Percentiles rank a stretch among this genome's conserved stretches.
Evolutionary conservation across 768 basidiomycete genomes (phyloP).

Genomic region (Clitopilus hobsonii): DNA sequence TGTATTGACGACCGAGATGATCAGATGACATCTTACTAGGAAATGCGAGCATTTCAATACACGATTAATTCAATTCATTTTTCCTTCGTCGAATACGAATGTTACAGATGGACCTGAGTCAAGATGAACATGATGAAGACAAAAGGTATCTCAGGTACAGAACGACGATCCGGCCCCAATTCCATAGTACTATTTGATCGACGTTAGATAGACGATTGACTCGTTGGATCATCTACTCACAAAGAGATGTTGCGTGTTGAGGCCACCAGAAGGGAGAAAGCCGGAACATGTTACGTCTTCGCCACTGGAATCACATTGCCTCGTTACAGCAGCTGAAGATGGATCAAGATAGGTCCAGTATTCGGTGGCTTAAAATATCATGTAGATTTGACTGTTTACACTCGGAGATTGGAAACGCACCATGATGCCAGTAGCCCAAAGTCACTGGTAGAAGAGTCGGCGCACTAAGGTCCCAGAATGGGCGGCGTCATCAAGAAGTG

Average conservation of each 20-base stretch:
- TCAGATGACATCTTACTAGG: too few species aligned
- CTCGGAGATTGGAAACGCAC: not conserved
- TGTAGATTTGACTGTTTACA: too few species aligned
- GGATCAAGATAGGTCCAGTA: slow-evolving; percentile 22
- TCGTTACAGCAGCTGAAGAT: slow-evolving; percentile 14
- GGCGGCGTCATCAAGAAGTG: not conserved
- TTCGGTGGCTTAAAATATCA: slow-evolving; percentile 14
- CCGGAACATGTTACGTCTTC: slow-evolving; percentile 23
- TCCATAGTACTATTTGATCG: not conserved
- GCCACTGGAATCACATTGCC: slow-evolving; percentile 16
- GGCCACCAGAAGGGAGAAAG: slow-evolving; percentile 16
- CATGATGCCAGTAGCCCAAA: slow-evolving; percentile 11
- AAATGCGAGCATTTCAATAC: too few species aligned
- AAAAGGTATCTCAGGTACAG: not conserved
- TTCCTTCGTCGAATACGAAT: too few species aligned
- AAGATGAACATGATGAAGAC: not conserved
- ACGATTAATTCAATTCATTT: too few species aligned
- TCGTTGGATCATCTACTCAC: too few species aligned
- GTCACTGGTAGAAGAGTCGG: slow-evolving; percentile 9
- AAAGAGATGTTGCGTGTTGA: slow-evolving; percentile 16
- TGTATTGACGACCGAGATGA: too few species aligned
- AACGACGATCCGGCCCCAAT: not conserved
- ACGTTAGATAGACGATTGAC: too few species aligned
- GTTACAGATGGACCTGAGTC: not conserved
- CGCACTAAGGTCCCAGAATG: slow-evolving; percentile 1